Percentiles rank a stretch among this genome's conserved stretches.
Conservation (phyloP, 768 basidiomycete species). For the Boletales sp. region DNA sequence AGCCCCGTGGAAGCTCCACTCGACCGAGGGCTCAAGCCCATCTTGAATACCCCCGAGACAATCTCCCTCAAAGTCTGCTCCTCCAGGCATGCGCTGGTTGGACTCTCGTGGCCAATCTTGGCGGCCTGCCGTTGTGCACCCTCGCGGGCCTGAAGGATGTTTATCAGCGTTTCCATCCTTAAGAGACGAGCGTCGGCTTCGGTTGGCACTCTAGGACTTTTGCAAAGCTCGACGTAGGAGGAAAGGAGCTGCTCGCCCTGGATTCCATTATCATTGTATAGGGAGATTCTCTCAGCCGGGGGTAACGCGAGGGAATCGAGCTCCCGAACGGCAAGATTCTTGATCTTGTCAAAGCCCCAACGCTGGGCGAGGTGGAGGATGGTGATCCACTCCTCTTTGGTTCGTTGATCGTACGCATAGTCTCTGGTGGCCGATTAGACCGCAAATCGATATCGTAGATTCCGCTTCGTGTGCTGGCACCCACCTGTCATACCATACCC, state of each 20-base stretch:
- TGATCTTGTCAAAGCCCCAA: slow-evolving; percentile 56
- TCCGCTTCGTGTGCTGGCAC: not conserved
- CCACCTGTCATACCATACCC: slow-evolving; percentile 61
- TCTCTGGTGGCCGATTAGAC: slow-evolving; percentile 32
- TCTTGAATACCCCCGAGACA: slow-evolving; percentile 30
- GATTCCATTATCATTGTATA: slow-evolving; percentile 54
- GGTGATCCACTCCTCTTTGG: slow-evolving; percentile 47
- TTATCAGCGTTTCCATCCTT: slow-evolving; percentile 51
- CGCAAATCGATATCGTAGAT: not conserved
- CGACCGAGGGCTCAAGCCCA: slow-evolving; percentile 12
- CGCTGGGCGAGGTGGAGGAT: slow-evolving; percentile 53
- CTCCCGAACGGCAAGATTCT: slow-evolving; percentile 49
- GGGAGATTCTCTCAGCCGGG: slow-evolving; percentile 49
- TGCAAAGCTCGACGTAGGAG: slow-evolving; percentile 51
- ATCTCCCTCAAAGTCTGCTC: slow-evolving; percentile 30
- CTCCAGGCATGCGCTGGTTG: slow-evolving; percentile 31
- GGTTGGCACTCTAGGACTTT: slow-evolving; percentile 47
- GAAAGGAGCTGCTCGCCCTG: slow-evolving; percentile 49
- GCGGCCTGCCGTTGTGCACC: slow-evolving; percentile 36
- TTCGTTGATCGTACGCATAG: slow-evolving; percentile 51
- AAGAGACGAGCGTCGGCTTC: slow-evolving; percentile 53
- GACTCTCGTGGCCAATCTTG: slow-evolving; percentile 26
- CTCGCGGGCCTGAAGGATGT: slow-evolving; percentile 55
- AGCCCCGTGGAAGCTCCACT: slow-evolving; percentile 14
- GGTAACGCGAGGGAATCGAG: slow-evolving; percentile 45